phyloP scores from a whole-genome alignment of 495 filamentous ascomycete species.

The Jackrogersella multiformis region DNA sequence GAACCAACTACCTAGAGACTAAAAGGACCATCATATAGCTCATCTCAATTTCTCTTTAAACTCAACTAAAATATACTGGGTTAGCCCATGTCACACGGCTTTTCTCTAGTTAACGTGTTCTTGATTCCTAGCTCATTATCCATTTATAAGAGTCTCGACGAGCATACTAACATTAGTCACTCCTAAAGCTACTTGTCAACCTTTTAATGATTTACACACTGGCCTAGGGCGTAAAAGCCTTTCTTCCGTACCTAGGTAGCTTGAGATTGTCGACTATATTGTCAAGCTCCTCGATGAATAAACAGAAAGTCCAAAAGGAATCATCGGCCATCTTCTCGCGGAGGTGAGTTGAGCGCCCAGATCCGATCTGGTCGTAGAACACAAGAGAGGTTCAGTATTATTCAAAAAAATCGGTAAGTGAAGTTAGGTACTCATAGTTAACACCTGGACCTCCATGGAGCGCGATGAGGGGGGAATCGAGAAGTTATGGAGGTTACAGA shows the following conservation, averaged over 20 bases:
- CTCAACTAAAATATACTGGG: too few species aligned
- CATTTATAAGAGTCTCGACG: too few species aligned
- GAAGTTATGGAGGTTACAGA: constrained; percentile 44
- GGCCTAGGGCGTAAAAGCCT: too few species aligned
- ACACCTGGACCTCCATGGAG: constrained; percentile 62
- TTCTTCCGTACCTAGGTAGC: constrained; percentile 46
- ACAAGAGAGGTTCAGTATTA: constrained; percentile 57
- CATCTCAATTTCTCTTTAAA: too few species aligned
- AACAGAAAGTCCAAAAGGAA: constrained; percentile 57
- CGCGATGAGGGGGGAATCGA: constrained; percentile 46
- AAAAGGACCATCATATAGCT: too few species aligned
- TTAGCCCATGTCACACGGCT: too few species aligned
- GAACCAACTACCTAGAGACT: too few species aligned
- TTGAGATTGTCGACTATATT: constrained; percentile 57
- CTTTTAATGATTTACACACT: too few species aligned
- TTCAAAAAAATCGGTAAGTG: constrained; percentile 50
- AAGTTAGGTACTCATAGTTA: constrained; percentile 55
- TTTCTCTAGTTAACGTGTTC: too few species aligned
- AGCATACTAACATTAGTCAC: too few species aligned
- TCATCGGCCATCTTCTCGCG: constrained; percentile 51
- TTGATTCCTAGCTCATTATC: too few species aligned
- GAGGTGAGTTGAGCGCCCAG: constrained; percentile 59
- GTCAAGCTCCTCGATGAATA: constrained; percentile 62
- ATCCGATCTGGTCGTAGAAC: constrained; percentile 66
- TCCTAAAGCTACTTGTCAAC: too few species aligned